phyloP scores from a whole-genome alignment of 208 protist species.

The Trypanosoma rangeli region DNA sequence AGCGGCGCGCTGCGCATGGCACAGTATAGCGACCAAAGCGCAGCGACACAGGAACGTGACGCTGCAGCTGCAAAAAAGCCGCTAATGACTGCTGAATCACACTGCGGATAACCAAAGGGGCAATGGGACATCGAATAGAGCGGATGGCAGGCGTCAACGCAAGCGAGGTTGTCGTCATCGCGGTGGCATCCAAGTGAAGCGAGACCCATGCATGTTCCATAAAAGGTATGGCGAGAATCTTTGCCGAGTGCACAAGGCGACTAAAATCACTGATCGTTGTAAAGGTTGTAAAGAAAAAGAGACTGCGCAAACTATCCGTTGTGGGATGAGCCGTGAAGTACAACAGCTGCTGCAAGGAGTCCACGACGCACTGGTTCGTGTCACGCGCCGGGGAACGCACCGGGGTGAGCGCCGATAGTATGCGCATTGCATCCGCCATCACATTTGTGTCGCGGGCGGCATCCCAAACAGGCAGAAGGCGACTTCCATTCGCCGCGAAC shows the following conservation, averaged over 20 bases:
- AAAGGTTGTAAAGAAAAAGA: constrained; percentile 34
- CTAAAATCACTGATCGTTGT: constrained; percentile 29
- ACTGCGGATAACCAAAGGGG: constrained; percentile 32
- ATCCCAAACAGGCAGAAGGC: constrained; percentile 15
- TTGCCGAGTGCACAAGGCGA: constrained; percentile 13
- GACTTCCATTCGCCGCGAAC: constrained; percentile 11
- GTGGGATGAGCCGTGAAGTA: not conserved
- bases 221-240: constrained; percentile 15
- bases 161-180: constrained; percentile 27
- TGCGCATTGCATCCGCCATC: not conserved
- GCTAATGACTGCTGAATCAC: constrained; percentile 42
- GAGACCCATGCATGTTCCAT: constrained; percentile 23
- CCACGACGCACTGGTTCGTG: constrained; percentile 19
- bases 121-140: constrained; percentile 40
- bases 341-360: constrained; percentile 5
- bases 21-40: constrained; percentile 24
- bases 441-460: not conserved
- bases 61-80: constrained; percentile 23
- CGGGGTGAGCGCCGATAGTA: constrained; percentile 1
- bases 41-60: constrained; percentile 8
- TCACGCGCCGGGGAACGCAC: constrained; percentile 25
- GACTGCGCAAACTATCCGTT: not conserved
- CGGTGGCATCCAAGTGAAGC: constrained; percentile 24
- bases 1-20: constrained; percentile 26
- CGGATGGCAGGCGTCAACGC: constrained; percentile 22